phyloP scores from a whole-genome alignment of 305 asterid genomes.

The Fraxinus nigra region DNA sequence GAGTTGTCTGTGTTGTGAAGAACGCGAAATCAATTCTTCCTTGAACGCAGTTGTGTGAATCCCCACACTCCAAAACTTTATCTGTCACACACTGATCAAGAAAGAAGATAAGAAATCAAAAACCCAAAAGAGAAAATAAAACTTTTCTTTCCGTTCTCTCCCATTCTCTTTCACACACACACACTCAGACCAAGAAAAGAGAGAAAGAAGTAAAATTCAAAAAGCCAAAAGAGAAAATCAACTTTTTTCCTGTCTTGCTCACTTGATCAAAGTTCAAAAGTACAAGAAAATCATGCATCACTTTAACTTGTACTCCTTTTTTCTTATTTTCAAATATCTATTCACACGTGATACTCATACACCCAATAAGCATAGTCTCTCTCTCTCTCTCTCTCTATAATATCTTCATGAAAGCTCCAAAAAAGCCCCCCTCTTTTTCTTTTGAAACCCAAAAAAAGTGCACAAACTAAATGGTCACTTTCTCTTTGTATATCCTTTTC shows the following conservation, averaged over 20 bases:
- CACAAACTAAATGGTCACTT: slow-evolving; percentile 25
- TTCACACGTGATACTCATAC: background rate
- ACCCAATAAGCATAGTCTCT: background rate
- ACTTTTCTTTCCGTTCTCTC: background rate
- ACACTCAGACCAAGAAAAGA: background rate
- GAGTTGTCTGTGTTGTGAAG: background rate
- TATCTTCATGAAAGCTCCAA: background rate
- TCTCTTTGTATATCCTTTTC: slow-evolving; percentile 11
- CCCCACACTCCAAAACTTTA: background rate
- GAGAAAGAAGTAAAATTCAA: background rate
- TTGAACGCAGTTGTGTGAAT: background rate
- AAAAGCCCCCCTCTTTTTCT: background rate
- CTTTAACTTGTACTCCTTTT: background rate
- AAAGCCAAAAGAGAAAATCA: background rate
- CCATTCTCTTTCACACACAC: slow-evolving; percentile 16
- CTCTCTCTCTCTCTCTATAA: background rate
- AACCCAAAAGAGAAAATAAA: background rate
- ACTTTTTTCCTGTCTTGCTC: background rate
- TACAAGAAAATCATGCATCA: background rate
- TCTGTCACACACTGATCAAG: background rate
- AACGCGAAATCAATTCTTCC: slow-evolving; percentile 35
- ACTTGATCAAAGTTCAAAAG: background rate
- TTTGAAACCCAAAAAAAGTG: background rate
- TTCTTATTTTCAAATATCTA: background rate
- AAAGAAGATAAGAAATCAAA: background rate